Percentiles rank a stretch among this genome's conserved stretches.
These are phyloP conservation scores for Pseudopithomyces chartarum DNA, from an alignment of 2,329 filamentous ascomycete genomes.

Conservation along the genomic window DNA sequence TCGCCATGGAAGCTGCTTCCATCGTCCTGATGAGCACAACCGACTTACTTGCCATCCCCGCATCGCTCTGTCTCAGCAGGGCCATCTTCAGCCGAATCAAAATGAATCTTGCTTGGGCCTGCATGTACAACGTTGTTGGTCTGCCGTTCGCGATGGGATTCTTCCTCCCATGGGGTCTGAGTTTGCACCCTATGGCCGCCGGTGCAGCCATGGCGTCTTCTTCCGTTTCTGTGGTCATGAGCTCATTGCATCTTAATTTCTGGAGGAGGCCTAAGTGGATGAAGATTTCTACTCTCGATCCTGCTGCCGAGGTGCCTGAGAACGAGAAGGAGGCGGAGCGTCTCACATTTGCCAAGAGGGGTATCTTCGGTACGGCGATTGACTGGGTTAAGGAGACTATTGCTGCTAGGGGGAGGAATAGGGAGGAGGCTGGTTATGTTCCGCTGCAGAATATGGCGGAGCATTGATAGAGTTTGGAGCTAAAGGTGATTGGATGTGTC, in stretches of 20 bases:
- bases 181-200: conserved; percentile 91
- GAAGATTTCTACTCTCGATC: conserved; percentile 69
- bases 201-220: conserved; percentile 92
- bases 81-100: conserved; percentile 93
- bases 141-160: conserved; percentile 97
- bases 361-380: conserved; percentile 24
- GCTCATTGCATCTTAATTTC: conserved; percentile 80
- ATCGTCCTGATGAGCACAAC: conserved; percentile 94
- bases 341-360: conserved; percentile 16
- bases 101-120: conserved; percentile 90
- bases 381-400: conserved; percentile 39
- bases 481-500: background rate
- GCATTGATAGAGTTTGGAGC: conserved; percentile 10
- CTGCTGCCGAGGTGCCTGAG: conserved; percentile 34
- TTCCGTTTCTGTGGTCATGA: conserved; percentile 86
- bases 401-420: conserved; percentile 43
- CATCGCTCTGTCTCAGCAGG: conserved; percentile 78
- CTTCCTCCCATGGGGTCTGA: conserved; percentile 85
- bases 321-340: conserved; percentile 34
- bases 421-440: conserved; percentile 51
- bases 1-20: conserved; percentile 96
- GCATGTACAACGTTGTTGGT: conserved; percentile 87
- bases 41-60: conserved; percentile 90
- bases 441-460: conserved; percentile 51
- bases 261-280: conserved; percentile 89